Evolutionary conservation across 2,329 filamentous ascomycete genomes (phyloP), one percentile per base, ranked within the genome.

Genomic region (Trichoderma cornu-damae): DNA sequence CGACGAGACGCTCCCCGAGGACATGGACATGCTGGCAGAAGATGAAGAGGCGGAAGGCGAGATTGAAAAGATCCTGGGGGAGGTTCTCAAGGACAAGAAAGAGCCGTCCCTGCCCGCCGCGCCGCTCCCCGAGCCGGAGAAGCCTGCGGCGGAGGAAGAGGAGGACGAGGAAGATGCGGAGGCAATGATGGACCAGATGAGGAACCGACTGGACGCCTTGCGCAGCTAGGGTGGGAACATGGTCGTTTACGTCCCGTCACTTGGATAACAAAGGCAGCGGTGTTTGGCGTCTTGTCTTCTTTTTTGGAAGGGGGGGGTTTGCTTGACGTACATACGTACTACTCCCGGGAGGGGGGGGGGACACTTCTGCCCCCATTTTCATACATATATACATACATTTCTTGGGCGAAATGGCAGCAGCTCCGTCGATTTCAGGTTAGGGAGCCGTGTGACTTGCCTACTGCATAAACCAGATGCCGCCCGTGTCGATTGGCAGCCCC

Each of bases 181-280:
- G 73, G 90, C 88, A 47, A 90, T 94, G 77, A 84, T 97, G 75
- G 88, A 91, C 66, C 89, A 96, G 77, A 97, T 97, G 94, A 81
- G 93, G 70, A 91, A 91, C 64, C 81, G 93, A 47, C 73, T 99
- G 65, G 90, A 97, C 75, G 92, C 92, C 34, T 75, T 97, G 69
- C 89, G 94, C 81, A 96, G 91, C 73, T 96, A 66, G 62, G 48
- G 37, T 16, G 28, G 37, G 30, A 26, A 30, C 35, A 44, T 22
- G 28, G 14, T n/a, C 42, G 16, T 40, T 51, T 24, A 42, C 37
- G 43, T 47, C 34, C 40, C 42, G 42, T 24, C 20, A 55, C 51
- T 55, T 59, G 57, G 44, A 56, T 59, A n/a, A n/a, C 35, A 16
- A 46, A 50, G 51, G 52, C 52, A 56, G 43, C 37, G 57, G 57